Evolutionary conservation across 306 rosid species (phyloP), one percentile per base, ranked within the genome.

Genomic region (Senna siamea): DNA sequence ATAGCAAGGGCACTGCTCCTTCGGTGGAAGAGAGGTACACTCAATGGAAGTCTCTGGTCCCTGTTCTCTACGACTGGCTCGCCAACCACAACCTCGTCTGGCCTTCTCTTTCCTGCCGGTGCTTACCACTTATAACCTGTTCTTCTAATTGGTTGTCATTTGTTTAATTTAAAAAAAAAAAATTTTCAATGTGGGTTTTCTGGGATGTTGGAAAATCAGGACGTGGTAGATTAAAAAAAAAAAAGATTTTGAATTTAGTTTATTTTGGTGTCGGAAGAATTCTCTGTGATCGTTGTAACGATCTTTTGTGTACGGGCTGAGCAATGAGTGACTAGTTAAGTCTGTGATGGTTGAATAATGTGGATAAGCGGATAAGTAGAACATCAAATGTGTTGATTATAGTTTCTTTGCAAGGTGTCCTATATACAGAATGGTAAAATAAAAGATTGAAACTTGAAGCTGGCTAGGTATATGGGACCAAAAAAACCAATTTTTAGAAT

Each of bases 31-130:
- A 89, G 53, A 83, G 78, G 70, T 94, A 94, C 86, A 78, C 84
- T 30, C 97, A 91, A 69, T 91, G 97, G 97, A 94, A 94, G 82
- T 89, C 93, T 2, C 86, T 89, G 15, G 90, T 94, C 13, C 97
- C 97, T 0, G 86, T 91, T 35, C 97, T 94, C 62, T 94, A 92
- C 66, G 99, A 94, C 79, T 94, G 99, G 99, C 87, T 94, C 35
- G 91, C 93, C 56, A 94, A 90, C 78, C 99, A 94, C 85, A 94
- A 94, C 70, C 99, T 94, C 70, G 89, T 92, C 10, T 94, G 97
- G 96, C 99, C 97, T 35, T 90, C 99, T 17, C 97, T 88, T 51
- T 94, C 99, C 38, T 90, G 97, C 90, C 83, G 97, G 96, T 89
- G 28, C 43, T 57, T 47, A 5, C 15, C 51, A 13, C 1, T 10